These are phyloP conservation scores for Linnemannia zychae DNA, from an alignment of 192 early-diverging fungal genomes.

Conservation along the genomic window DNA sequence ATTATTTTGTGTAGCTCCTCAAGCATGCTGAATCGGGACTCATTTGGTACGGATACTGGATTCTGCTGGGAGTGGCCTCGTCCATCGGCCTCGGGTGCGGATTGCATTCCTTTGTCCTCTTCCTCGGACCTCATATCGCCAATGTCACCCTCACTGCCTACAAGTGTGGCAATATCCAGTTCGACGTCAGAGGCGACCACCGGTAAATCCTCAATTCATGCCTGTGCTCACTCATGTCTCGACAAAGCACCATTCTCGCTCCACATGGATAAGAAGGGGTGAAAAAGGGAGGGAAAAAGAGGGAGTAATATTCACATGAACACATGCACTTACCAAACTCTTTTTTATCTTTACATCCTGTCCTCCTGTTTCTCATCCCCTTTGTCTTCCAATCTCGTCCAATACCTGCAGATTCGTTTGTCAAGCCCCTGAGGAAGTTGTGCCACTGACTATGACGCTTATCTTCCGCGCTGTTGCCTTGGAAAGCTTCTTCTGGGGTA, in stretches of 20 bases:
- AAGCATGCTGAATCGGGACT: conserved; percentile 70
- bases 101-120: conserved; percentile 95
- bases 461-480: conserved; percentile 80
- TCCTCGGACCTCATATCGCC: conserved; percentile 93
- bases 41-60: conserved; percentile 93
- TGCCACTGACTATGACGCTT: conserved; percentile 65
- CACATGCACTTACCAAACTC: background rate
- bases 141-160: conserved; percentile 93
- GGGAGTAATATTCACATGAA: background rate
- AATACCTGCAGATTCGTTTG: conserved; percentile 53
- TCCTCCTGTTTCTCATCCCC: background rate
- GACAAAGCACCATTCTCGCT: background rate
- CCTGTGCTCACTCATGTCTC: background rate
- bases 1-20: conserved; percentile 39
- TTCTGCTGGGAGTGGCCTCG: conserved; percentile 86
- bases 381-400: conserved; percentile 16
- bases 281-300: background rate
- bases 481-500: conserved; percentile 93
- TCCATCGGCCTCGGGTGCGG: conserved; percentile 95
- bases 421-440: conserved; percentile 25
- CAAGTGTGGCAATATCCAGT: conserved; percentile 79
- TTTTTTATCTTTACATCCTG: conserved; percentile 6
- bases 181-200: conserved; percentile 76
- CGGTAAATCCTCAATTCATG: conserved; percentile 59
- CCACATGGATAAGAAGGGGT: background rate